Percentiles rank a stretch among this genome's conserved stretches.
Conservation (phyloP, 2,329 filamentous ascomycete genomes). For the Fusarium albidum region DNA sequence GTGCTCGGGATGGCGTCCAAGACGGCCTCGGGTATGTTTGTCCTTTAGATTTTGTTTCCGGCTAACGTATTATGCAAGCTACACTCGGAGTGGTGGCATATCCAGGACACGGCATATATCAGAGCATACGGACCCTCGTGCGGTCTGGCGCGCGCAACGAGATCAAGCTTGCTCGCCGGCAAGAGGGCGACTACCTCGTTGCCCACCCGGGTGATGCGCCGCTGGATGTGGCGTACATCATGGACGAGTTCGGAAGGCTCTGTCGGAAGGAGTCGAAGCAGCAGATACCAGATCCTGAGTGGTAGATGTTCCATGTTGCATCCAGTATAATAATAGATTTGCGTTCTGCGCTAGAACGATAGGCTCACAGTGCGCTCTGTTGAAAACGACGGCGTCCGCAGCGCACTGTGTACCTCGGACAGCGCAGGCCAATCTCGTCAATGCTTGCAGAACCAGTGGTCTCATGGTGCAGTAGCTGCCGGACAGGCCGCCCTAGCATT, state of each 20-base stretch:
- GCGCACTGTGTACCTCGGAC: constrained; percentile 34
- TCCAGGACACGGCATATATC: constrained; percentile 27
- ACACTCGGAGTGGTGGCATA: constrained; percentile 26
- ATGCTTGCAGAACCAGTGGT: constrained; percentile 18
- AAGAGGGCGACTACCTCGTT: constrained; percentile 14
- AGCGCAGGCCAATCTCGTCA: constrained; percentile 7
- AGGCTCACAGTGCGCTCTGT: constrained; percentile 28
- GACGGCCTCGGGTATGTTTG: constrained; percentile 21
- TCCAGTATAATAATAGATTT: no score
- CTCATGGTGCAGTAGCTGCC: constrained; percentile 42
- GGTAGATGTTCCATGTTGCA: no score
- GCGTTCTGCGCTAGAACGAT: no score
- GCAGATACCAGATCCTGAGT: not conserved
- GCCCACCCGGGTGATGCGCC: not conserved
- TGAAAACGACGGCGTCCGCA: not conserved
- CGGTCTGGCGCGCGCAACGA: constrained; percentile 10
- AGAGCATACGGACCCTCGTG: constrained; percentile 24
- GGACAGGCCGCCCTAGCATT: constrained; percentile 37
- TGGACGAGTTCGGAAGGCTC: constrained; percentile 18
- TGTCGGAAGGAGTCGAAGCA: constrained; percentile 8
- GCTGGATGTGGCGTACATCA: constrained; percentile 6
- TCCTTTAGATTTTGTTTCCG: not conserved
- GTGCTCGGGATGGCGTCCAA: constrained; percentile 23
- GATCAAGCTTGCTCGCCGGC: constrained; percentile 20
- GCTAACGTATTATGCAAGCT: constrained; percentile 7